Conservation (phyloP, 306 rosid species). For the Quercus engelmannii region DNA sequence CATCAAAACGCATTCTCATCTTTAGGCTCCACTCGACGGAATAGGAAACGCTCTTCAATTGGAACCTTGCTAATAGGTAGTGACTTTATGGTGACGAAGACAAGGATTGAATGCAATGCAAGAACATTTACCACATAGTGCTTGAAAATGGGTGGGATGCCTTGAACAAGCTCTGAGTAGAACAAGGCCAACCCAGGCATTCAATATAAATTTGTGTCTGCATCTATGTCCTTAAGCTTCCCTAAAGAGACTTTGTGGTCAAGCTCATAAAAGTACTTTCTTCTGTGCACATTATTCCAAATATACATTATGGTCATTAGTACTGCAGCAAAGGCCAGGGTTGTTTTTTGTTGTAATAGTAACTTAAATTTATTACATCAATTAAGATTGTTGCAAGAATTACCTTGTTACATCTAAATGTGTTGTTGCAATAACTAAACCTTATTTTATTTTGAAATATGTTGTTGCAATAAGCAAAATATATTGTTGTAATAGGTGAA, state of each 20-base stretch:
- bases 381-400: no score
- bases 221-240: conserved; percentile 7
- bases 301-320: conserved; percentile 31
- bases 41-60: conserved; percentile 24
- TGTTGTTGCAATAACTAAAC: no score
- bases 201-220: neutral
- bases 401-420: no score
- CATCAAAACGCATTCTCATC: conserved; percentile 24
- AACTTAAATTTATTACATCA: no score
- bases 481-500: no score
- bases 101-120: conserved; percentile 25
- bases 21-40: conserved; percentile 20
- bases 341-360: no score
- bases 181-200: conserved; percentile 33
- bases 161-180: conserved; percentile 39
- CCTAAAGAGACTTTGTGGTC: conserved; percentile 19
- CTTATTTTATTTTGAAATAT: no score
- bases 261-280: conserved; percentile 35
- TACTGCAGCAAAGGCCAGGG: conserved; percentile 14
- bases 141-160: conserved; percentile 40
- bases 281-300: conserved; percentile 35
- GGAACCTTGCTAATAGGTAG: conserved; percentile 30
- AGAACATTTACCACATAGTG: conserved; percentile 37
- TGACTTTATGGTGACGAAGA: conserved; percentile 29
- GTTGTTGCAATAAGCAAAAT: no score